A percentile compares a stretch with the other conserved stretches of the same genome.
Evolutionary conservation across 768 basidiomycete genomes (phyloP).

Genomic region (Hygrophorus pudorinus): DNA sequence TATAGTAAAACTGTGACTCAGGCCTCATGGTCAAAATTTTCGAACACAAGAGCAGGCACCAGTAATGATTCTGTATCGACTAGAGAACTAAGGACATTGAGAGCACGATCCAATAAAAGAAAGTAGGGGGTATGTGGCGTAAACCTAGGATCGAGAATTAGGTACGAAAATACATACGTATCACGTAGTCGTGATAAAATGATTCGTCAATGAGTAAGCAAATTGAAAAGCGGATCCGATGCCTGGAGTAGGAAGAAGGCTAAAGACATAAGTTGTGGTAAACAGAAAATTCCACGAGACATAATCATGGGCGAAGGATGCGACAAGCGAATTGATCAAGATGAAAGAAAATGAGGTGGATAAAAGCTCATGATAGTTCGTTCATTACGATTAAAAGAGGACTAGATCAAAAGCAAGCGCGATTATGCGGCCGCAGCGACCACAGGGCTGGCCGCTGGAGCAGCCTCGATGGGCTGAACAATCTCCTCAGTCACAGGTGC

Average conservation of each 20-base stretch:
- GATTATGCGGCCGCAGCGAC: conserved; percentile 76
- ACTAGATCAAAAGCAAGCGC: conserved; percentile 7
- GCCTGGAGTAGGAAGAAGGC: conserved; percentile 31
- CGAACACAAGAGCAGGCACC: too few relatives aligned
- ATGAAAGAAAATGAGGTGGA: conserved; percentile 22
- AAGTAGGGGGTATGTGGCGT: conserved; percentile 51
- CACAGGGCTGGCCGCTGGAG: conserved; percentile 39
- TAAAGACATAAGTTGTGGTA: conserved; percentile 23
- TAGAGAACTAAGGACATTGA: conserved; percentile 45
- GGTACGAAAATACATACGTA: conserved; percentile 43
- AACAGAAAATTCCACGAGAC: conserved; percentile 23
- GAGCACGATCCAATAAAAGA: conserved; percentile 47
- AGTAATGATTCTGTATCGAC: conserved; percentile 42
- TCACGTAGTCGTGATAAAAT: conserved; percentile 60
- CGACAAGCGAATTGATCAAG: conserved; percentile 14
- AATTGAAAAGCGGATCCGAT: conserved; percentile 51
- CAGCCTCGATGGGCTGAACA: conserved; percentile 30
- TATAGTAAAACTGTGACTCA: not conserved
- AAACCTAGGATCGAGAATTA: conserved; percentile 57
- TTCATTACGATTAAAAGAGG: conserved; percentile 27
- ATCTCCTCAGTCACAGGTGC: conserved; percentile 20
- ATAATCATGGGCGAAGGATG: conserved; percentile 31
- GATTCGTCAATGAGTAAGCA: conserved; percentile 15
- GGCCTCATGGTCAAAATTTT: too few relatives aligned
- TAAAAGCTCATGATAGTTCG: conserved; percentile 29